These are phyloP conservation scores for Apiospora marii DNA, from an alignment of 2,329 filamentous ascomycete species.

Conservation along the genomic window DNA sequence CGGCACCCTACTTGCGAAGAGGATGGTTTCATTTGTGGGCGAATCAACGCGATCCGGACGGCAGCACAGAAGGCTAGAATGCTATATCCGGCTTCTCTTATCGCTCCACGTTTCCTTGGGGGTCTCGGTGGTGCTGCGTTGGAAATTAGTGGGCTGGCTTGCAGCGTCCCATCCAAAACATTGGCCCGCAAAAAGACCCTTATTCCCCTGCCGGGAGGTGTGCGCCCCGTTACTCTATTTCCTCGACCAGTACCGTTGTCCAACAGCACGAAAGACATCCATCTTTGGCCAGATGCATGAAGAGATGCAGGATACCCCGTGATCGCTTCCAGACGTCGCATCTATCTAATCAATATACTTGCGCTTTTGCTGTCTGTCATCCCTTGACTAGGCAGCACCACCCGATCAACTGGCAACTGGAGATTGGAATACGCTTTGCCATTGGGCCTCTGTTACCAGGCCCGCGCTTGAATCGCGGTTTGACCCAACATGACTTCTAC, in stretches of 20 bases:
- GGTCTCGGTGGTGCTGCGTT: neutral
- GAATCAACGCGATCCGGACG: neutral
- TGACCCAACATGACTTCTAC: constrained; percentile 4
- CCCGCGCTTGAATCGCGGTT: neutral
- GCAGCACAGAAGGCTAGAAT: neutral
- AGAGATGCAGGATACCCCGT: neutral
- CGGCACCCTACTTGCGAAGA: neutral
- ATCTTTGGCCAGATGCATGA: neutral
- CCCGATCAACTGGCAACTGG: constrained; percentile 6
- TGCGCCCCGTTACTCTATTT: constrained; percentile 20
- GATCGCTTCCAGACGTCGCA: neutral
- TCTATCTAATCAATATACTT: neutral
- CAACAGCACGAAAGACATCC: neutral
- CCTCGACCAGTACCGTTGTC: constrained; percentile 6
- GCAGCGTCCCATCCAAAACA: neutral
- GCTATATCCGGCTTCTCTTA: constrained; percentile 9
- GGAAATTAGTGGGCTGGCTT: neutral
- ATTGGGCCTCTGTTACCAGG: neutral
- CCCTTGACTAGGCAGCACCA: constrained; percentile 1
- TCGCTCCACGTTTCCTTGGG: constrained; percentile 3
- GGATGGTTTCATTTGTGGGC: neutral
- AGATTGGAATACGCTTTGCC: neutral
- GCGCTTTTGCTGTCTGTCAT: neutral
- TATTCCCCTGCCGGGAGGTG: neutral
- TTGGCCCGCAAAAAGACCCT: constrained; percentile 10